Evolutionary conservation across 192 early-diverging fungal genomes (phyloP).

Genomic region (Entomortierella parvispora): DNA sequence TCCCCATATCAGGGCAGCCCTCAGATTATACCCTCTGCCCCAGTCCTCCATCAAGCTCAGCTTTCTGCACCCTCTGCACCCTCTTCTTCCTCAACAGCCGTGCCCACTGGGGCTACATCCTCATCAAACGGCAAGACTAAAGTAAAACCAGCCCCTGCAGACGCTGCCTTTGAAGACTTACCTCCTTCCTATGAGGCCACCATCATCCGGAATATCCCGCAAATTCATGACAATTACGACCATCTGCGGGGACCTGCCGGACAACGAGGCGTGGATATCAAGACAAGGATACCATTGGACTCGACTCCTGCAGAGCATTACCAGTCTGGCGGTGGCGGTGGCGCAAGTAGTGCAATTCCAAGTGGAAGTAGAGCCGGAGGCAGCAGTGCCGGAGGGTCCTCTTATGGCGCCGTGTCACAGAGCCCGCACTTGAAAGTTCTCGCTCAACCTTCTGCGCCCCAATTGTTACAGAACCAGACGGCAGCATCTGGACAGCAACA

Average conservation of each 20-base stretch:
- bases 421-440: not conserved
- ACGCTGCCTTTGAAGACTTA: not conserved
- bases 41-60: too few relatives aligned
- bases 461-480: constrained; percentile 3
- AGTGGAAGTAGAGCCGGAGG: not conserved
- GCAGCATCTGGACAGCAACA: constrained; percentile 17
- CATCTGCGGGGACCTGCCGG: constrained; percentile 38
- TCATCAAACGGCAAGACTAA: not conserved
- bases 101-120: not conserved
- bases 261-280: constrained; percentile 44
- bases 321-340: constrained; percentile 7
- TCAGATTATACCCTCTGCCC: too few relatives aligned
- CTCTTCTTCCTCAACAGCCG: too few relatives aligned
- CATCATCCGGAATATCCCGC: constrained; percentile 12
- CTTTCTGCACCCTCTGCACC: too few relatives aligned
- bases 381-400: not conserved
- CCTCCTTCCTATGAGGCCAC: constrained; percentile 41
- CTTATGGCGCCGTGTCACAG: constrained; percentile 10
- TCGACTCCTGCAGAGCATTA: constrained; percentile 31
- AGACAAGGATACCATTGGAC: constrained; percentile 42
- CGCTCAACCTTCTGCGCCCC: not conserved
- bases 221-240: constrained; percentile 52
- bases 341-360: constrained; percentile 5
- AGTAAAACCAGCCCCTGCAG: not conserved
- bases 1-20: too few relatives aligned